These are phyloP conservation scores for Globisporangium lucens DNA, from an alignment of 352 stramenopile genomes.

Conservation along the genomic window DNA sequence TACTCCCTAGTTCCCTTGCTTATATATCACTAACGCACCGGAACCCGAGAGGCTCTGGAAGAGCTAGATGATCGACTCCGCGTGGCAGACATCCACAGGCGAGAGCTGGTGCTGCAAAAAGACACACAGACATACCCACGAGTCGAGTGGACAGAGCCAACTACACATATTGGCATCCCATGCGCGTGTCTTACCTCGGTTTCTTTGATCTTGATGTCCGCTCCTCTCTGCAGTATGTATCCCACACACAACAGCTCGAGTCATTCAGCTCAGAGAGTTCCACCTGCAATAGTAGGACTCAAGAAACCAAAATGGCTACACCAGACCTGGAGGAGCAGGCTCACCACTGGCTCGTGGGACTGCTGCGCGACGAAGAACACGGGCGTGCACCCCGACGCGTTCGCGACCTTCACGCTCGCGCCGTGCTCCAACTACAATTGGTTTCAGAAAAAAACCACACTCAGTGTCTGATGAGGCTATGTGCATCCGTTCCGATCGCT, in stretches of 20 bases:
- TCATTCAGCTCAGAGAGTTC: not conserved
- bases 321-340: constrained; percentile 52
- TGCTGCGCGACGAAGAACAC: constrained; percentile 74
- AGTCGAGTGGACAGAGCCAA: not conserved
- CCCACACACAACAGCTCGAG: not conserved
- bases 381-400: constrained; percentile 54
- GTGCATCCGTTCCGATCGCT: not conserved
- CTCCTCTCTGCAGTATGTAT: constrained; percentile 32
- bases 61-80: constrained; percentile 34
- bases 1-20: not conserved
- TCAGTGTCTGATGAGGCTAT: not conserved
- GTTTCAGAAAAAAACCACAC: not conserved
- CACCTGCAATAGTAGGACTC: not conserved
- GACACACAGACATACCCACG: not conserved
- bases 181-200: constrained; percentile 28
- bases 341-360: constrained; percentile 36
- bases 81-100: constrained; percentile 56
- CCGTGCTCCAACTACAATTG: constrained; percentile 32
- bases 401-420: constrained; percentile 55
- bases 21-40: constrained; percentile 21
- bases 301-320: not conserved
- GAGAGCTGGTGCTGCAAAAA: constrained; percentile 49
- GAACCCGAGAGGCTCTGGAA: constrained; percentile 42
- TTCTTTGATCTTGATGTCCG: constrained; percentile 47
- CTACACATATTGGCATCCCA: not conserved